Base-by-base conservation (phyloP, 768 basidiomycete species). In the Auricularia sp. region DNA sequence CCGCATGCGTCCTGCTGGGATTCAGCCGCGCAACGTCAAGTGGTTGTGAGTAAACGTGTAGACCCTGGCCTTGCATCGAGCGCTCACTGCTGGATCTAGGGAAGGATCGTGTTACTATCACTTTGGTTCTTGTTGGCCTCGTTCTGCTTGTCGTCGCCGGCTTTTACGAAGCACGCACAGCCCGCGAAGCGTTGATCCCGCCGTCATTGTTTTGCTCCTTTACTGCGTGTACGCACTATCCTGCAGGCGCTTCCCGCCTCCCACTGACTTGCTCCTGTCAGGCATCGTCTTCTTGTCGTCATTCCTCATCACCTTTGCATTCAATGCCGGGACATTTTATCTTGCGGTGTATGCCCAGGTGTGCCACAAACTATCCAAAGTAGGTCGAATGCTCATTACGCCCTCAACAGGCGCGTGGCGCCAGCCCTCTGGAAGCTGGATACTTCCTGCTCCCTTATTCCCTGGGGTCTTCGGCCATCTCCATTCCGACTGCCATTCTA, bases 281-380 rank as follows among this genome's bases (percentile, higher is more conserved):
- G 90, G 85, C 66, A 80, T 81, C 64, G 79, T 90, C 58, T 82
- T 93, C 36, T 61, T 84, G 18, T 79, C 90, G 65, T 84, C 84
- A 18, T 91, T 92, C 76, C 79, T 93, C 63, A 91, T 93, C 73
- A 91, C 90, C 71, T 81, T 92, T 67, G 85, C 85, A 16, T 93
- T 91, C 74, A 92, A 84, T 67, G 83, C 91, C 36, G 91, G 89
- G 61, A 93, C 91, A 4, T 93, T 89, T 76, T 93, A 91, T 75
- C 83, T 93, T 58, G 88, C 90, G 0, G 74, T 93, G 29, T 93
- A 85, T 73, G 92, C 83, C 74, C 91, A 93, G 81, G 91, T 89
- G 67, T 2, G 21, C 34, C 43, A 43, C 39, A 18, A 36, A 62
- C 42, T 59, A 36, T 16, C 36, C 33, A 29, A 61, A 23, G 42